Conservation (phyloP, 495 filamentous ascomycete species). For the Penicillium chermesinum region DNA sequence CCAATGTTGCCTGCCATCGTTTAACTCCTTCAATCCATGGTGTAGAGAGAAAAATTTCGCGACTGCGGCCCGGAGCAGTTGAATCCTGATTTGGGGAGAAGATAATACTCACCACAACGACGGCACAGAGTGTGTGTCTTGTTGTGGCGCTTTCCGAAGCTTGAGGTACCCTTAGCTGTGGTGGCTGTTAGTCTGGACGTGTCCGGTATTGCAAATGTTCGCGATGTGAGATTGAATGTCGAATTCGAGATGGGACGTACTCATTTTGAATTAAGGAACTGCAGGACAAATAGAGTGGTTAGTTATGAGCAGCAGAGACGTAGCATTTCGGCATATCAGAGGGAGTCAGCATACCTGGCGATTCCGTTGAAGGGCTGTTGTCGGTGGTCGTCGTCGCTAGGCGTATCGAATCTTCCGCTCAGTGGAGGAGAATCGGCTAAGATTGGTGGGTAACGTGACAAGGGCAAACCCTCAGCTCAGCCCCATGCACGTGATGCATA, state of each 20-base stretch:
- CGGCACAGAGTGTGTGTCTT: slow-evolving; percentile 99
- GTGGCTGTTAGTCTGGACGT: slow-evolving; percentile 40
- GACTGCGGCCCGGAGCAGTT: slow-evolving; percentile 17
- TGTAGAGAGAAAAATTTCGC: slow-evolving; percentile 21
- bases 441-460: slow-evolving; percentile 1
- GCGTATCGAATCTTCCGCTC: slow-evolving; percentile 42
- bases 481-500: background rate
- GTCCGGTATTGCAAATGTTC: slow-evolving; percentile 23
- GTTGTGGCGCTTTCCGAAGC: slow-evolving; percentile 98
- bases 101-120: slow-evolving; percentile 84
- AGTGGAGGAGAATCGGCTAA: slow-evolving; percentile 36
- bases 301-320: slow-evolving; percentile 7
- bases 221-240: slow-evolving; percentile 22
- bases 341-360: slow-evolving; percentile 37
- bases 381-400: slow-evolving; percentile 47
- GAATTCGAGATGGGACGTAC: slow-evolving; percentile 44
- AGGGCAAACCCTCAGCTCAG: background rate
- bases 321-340: background rate
- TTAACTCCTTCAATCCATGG: slow-evolving; percentile 14
- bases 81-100: slow-evolving; percentile 15
- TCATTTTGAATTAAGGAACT: slow-evolving; percentile 63
- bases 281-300: slow-evolving; percentile 11
- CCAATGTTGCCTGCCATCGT: slow-evolving; percentile 14
- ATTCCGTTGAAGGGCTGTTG: slow-evolving; percentile 50
- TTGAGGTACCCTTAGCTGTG: slow-evolving; percentile 88